Percentiles rank a stretch among this genome's conserved stretches.
phyloP scores from a whole-genome alignment of 441 rosid genomes.

The Gossypium davidsonii region DNA sequence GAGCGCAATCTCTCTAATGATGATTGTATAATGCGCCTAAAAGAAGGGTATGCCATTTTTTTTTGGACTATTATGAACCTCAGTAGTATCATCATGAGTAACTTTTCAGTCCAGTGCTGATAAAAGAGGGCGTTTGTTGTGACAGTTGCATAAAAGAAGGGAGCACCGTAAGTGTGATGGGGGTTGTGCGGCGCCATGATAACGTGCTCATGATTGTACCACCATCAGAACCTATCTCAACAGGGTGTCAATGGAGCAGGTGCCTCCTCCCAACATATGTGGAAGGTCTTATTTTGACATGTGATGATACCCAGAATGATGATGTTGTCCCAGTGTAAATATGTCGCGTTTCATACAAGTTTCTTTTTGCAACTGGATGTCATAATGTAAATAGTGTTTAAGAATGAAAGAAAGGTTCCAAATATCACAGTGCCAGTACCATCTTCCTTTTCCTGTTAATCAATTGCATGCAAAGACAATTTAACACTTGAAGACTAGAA shows the following conservation, averaged over 20 bases:
- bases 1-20: slow-evolving; percentile 72
- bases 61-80: background rate
- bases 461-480: slow-evolving; percentile 12
- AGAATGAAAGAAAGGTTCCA: background rate
- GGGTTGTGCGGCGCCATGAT: slow-evolving; percentile 77
- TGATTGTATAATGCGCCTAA: slow-evolving; percentile 76
- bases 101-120: background rate
- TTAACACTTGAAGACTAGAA: background rate
- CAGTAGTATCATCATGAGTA: background rate
- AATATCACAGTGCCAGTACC: background rate
- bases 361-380: slow-evolving; percentile 20
- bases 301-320: slow-evolving; percentile 63
- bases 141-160: slow-evolving; percentile 73
- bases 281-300: slow-evolving; percentile 66
- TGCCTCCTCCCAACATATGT: slow-evolving; percentile 73
- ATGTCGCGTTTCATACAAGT: background rate
- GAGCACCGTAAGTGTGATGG: slow-evolving; percentile 89
- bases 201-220: slow-evolving; percentile 81
- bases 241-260: slow-evolving; percentile 70
- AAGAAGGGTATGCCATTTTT: slow-evolving; percentile 65
- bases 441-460: slow-evolving; percentile 11
- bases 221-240: slow-evolving; percentile 59
- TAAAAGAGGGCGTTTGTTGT: slow-evolving; percentile 3
- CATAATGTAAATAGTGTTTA: slow-evolving; percentile 13
- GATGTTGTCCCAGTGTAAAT: slow-evolving; percentile 79